A percentile compares a stretch with the other conserved stretches of the same genome.
phyloP scores from a whole-genome alignment of 2,329 filamentous ascomycete genomes.

The Diplodia intermedia region DNA sequence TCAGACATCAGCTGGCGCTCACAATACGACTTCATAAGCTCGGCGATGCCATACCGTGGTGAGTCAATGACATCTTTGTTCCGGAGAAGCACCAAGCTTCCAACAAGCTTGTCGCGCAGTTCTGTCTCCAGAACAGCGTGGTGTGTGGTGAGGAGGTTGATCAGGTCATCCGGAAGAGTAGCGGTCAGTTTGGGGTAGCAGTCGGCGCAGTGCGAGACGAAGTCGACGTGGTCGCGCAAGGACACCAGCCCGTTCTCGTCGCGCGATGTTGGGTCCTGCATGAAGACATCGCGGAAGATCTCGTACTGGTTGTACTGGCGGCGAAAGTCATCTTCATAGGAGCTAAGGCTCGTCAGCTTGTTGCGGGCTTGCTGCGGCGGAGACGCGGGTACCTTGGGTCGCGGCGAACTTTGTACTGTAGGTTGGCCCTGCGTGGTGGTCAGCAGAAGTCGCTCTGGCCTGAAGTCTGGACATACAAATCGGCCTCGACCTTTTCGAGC shows the following conservation, averaged over 20 bases:
- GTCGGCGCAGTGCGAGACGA: slow-evolving; percentile 91
- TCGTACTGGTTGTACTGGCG: slow-evolving; percentile 92
- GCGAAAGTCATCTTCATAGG: slow-evolving; percentile 87
- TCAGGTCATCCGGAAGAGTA: slow-evolving; percentile 80
- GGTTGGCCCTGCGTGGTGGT: slow-evolving; percentile 66
- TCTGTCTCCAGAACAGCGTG: slow-evolving; percentile 84
- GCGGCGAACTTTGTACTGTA: slow-evolving; percentile 89
- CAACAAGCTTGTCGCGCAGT: slow-evolving; percentile 91
- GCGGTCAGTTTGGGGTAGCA: slow-evolving; percentile 85
- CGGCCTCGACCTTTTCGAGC: slow-evolving; percentile 93
- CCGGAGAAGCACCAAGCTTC: slow-evolving; percentile 82
- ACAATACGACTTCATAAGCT: neutral
- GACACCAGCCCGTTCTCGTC: slow-evolving; percentile 81
- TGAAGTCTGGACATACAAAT: slow-evolving; percentile 63
- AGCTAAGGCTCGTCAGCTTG: slow-evolving; percentile 56
- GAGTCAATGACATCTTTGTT: slow-evolving; percentile 95
- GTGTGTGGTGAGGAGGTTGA: slow-evolving; percentile 79
- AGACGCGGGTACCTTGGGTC: slow-evolving; percentile 72
- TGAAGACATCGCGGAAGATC: slow-evolving; percentile 88
- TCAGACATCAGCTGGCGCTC: slow-evolving; percentile 15
- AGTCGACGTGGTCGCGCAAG: slow-evolving; percentile 89
- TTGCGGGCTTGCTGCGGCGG: neutral
- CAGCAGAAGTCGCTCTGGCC: neutral
- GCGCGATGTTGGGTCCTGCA: slow-evolving; percentile 79
- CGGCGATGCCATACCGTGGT: slow-evolving; percentile 56